Evolutionary conservation across 2,329 filamentous ascomycete species (phyloP).

Genomic region (Colletotrichum sp.): DNA sequence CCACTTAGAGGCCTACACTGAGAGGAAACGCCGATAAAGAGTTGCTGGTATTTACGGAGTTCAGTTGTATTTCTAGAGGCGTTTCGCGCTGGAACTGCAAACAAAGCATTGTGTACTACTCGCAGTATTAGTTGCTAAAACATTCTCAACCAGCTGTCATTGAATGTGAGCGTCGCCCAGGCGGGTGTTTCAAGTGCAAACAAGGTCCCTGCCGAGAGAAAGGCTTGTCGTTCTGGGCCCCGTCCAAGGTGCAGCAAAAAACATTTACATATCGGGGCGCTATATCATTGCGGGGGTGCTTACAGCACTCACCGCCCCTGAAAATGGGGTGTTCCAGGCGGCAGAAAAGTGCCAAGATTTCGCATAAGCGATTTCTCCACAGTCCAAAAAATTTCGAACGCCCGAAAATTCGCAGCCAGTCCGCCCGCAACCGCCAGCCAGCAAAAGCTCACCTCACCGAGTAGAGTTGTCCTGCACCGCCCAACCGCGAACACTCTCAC

Average conservation of each 20-base stretch:
- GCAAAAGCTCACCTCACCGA: conserved; percentile 7
- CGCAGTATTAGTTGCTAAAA: neutral
- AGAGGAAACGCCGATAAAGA: conserved; percentile 1
- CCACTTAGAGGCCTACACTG: neutral
- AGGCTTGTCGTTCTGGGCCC: neutral
- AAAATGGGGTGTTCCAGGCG: neutral
- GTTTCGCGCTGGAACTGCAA: neutral
- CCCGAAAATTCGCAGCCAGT: conserved; percentile 22
- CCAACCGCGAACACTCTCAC: neutral
- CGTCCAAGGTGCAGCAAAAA: neutral
- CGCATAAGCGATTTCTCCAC: conserved; percentile 25
- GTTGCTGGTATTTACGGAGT: neutral
- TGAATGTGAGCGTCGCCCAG: neutral
- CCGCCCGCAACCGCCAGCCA: conserved; percentile 10
- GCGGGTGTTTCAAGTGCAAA: neutral
- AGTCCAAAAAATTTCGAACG: conserved; percentile 24
- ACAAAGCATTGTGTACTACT: neutral
- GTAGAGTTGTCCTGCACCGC: conserved; percentile 5
- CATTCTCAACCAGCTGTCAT: neutral
- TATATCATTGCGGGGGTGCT: conserved; percentile 4
- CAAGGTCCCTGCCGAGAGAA: neutral
- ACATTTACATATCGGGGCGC: conserved; percentile 6
- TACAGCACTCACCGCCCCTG: neutral
- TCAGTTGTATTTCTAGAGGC: conserved; percentile 7
- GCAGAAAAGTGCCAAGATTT: conserved; percentile 24